phyloP scores from a whole-genome alignment of 2,329 filamentous ascomycete species.

The Fusarium decemcellulare region DNA sequence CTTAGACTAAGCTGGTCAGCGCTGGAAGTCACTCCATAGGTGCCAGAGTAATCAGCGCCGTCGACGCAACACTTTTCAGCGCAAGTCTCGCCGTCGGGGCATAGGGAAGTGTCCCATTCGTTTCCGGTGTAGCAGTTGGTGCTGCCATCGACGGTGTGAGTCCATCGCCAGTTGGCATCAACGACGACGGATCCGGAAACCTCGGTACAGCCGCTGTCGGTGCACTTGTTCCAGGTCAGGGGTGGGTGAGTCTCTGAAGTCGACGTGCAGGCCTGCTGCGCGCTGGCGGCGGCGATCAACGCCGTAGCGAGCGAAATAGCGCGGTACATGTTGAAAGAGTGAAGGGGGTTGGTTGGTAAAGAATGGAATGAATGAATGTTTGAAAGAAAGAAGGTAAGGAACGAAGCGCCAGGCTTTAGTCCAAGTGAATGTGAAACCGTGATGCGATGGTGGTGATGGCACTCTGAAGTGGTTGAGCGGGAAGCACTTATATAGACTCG shows the following conservation, averaged over 20 bases:
- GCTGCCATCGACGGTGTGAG: slow-evolving; percentile 61
- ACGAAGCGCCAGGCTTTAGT: slow-evolving; percentile 35
- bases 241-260: slow-evolving; percentile 65
- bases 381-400: slow-evolving; percentile 17
- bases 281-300: slow-evolving; percentile 47
- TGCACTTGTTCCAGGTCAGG: slow-evolving; percentile 67
- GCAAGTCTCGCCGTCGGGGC: slow-evolving; percentile 58
- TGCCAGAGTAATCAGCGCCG: slow-evolving; percentile 64
- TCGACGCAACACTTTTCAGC: slow-evolving; percentile 66
- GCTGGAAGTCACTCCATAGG: slow-evolving; percentile 67
- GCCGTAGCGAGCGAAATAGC: slow-evolving; percentile 43
- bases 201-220: slow-evolving; percentile 63
- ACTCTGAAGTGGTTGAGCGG: neutral
- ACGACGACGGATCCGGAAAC: slow-evolving; percentile 66
- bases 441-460: slow-evolving; percentile 14
- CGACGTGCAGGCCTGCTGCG: slow-evolving; percentile 65
- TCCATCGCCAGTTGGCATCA: slow-evolving; percentile 74
- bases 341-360: neutral
- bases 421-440: slow-evolving; percentile 16
- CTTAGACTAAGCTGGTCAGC: slow-evolving; percentile 65
- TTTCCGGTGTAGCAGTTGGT: slow-evolving; percentile 72
- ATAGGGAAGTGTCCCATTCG: slow-evolving; percentile 57
- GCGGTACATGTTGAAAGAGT: slow-evolving; percentile 42
- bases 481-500: slow-evolving; percentile 11
- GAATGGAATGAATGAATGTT: slow-evolving; percentile 8